A percentile compares a stretch with the other conserved stretches of the same genome.
Evolutionary conservation across 2,329 filamentous ascomycete species (phyloP).

Genomic region (Ilyonectria robusta): DNA sequence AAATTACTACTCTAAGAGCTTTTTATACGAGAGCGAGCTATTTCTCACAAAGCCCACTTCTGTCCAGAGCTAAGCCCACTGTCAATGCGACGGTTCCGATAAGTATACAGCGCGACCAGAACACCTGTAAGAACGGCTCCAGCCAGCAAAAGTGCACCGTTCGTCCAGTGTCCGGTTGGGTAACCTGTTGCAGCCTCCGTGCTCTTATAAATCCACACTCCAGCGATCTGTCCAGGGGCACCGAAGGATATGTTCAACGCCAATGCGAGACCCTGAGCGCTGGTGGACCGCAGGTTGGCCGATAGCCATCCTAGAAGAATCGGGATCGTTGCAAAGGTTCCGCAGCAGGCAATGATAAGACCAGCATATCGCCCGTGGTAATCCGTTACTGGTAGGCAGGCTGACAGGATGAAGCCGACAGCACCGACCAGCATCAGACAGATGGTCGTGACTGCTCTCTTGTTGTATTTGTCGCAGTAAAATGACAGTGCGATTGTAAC

Average conservation of each 20-base stretch:
- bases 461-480: neutral
- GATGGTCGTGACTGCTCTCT: neutral
- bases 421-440: constrained; percentile 53
- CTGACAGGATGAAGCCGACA: constrained; percentile 69
- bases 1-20: too few relatives aligned
- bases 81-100: neutral
- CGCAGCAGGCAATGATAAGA: constrained; percentile 74
- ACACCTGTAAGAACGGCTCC: constrained; percentile 58
- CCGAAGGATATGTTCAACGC: constrained; percentile 75
- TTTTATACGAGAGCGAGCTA: too few relatives aligned
- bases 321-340: constrained; percentile 76
- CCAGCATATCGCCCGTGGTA: constrained; percentile 74
- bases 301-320: constrained; percentile 76
- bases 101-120: neutral
- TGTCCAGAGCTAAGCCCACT: neutral
- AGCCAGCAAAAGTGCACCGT: constrained; percentile 71
- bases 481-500: neutral
- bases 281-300: constrained; percentile 74
- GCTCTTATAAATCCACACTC: constrained; percentile 80
- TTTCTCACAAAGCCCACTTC: neutral
- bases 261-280: constrained; percentile 74
- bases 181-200: constrained; percentile 72
- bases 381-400: constrained; percentile 69
- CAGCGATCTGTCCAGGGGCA: constrained; percentile 77
- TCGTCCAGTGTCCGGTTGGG: constrained; percentile 77